Percentiles rank a stretch among this genome's conserved stretches.
Evolutionary conservation across 257 asterid species (phyloP).

Genomic region (Fraxinus pennsylvanica): DNA sequence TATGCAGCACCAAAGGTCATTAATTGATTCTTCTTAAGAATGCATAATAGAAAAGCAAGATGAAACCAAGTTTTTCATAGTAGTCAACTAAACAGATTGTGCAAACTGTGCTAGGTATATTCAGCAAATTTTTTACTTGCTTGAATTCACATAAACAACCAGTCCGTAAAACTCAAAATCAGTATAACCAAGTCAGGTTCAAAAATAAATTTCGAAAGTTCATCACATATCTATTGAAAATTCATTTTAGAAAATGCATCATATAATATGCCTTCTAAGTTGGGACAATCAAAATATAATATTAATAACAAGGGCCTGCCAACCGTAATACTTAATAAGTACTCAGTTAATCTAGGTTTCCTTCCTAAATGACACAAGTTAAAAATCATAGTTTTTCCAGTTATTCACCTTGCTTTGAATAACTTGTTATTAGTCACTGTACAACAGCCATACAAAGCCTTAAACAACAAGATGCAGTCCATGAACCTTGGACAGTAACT

Average conservation of each 20-base stretch:
- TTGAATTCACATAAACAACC: not conserved
- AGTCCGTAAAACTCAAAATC: not conserved
- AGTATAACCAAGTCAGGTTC: conserved; percentile 1
- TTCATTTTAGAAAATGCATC: not conserved
- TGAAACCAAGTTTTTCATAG: not conserved
- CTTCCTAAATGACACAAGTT: conserved; percentile 2
- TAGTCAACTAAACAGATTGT: not conserved
- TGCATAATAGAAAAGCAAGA: not conserved
- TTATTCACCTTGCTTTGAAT: not conserved
- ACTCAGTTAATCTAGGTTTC: not conserved
- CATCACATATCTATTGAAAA: not conserved
- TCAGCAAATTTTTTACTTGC: not conserved
- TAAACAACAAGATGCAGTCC: conserved; percentile 7
- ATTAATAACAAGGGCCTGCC: not conserved
- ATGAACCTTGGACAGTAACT: conserved; percentile 7
- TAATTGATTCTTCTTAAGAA: not conserved
- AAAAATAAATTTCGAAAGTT: not conserved
- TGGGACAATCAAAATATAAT: not conserved
- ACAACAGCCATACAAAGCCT: conserved; percentile 7
- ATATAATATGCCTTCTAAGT: not conserved
- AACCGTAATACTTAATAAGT: conserved; percentile 3
- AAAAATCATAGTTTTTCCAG: conserved; percentile 1
- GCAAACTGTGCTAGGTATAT: conserved; percentile 1
- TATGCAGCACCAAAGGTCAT: not conserved
- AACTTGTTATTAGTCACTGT: not conserved